Conservation (phyloP, 1,284 basidiomycete genomes). For the Sanguinoderma infundibulare region DNA sequence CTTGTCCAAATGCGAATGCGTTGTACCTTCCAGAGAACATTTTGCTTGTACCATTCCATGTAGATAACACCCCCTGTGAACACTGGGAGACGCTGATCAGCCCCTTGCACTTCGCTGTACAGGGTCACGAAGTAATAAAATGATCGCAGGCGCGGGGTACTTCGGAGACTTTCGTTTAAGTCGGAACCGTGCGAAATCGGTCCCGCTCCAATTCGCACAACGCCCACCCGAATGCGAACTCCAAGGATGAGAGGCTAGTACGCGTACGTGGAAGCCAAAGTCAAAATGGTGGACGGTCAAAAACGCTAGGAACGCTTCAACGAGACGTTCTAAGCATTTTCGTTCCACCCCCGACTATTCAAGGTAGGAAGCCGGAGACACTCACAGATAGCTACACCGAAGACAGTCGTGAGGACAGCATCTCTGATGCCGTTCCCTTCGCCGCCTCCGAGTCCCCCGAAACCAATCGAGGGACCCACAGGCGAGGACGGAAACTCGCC, state of each 20-base stretch:
- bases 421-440: constrained; percentile 20
- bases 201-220: too few relatives aligned
- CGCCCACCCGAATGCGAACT: too few relatives aligned
- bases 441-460: constrained; percentile 18
- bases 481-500: constrained; percentile 26
- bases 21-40: constrained; percentile 78
- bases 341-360: neutral
- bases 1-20: constrained; percentile 4
- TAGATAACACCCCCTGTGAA: constrained; percentile 77
- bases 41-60: constrained; percentile 79
- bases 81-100: constrained; percentile 39
- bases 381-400: constrained; percentile 23
- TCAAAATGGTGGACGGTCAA: neutral
- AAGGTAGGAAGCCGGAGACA: neutral
- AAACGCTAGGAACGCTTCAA: neutral
- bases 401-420: constrained; percentile 20
- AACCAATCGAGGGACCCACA: constrained; percentile 18
- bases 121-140: too few relatives aligned
- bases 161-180: too few relatives aligned
- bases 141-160: too few relatives aligned
- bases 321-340: neutral
- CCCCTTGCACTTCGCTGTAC: too few relatives aligned
- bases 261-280: too few relatives aligned
- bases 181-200: too few relatives aligned
- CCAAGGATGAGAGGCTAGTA: too few relatives aligned